phyloP scores from a whole-genome alignment of 176 grass and related monocot genomes.

The Rhynchospora tenuis region DNA sequence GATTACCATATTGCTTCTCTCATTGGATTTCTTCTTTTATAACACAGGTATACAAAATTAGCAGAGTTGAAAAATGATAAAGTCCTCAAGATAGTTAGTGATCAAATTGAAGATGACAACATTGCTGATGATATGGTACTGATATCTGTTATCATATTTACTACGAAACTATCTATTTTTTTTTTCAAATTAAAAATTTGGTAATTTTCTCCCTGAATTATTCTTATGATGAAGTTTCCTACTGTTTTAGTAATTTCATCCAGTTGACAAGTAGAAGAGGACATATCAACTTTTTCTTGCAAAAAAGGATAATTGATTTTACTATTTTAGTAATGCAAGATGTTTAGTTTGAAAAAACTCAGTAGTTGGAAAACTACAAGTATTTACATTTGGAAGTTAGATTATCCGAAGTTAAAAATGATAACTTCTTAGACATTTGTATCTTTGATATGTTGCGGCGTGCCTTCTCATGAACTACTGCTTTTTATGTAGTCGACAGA shows the following conservation, averaged over 20 bases:
- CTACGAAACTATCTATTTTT: neutral
- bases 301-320: neutral
- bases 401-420: neutral
- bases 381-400: neutral
- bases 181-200: neutral
- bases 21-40: conserved; percentile 14
- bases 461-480: conserved; percentile 17
- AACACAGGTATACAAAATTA: conserved; percentile 83
- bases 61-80: conserved; percentile 97
- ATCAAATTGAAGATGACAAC: conserved; percentile 67
- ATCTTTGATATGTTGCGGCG: neutral
- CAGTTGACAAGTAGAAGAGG: neutral
- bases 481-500: conserved; percentile 81
- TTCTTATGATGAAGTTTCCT: neutral
- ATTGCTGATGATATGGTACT: conserved; percentile 87
- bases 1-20: neutral
- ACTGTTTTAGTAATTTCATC: neutral
- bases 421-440: neutral
- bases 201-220: conserved; percentile 3
- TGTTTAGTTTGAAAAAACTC: neutral
- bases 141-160: neutral
- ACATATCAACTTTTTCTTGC: neutral
- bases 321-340: too few species aligned
- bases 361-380: neutral
- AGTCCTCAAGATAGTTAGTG: conserved; percentile 44